Conservation (phyloP, 495 filamentous ascomycete genomes). For the Penicillium ucsense region DNA sequence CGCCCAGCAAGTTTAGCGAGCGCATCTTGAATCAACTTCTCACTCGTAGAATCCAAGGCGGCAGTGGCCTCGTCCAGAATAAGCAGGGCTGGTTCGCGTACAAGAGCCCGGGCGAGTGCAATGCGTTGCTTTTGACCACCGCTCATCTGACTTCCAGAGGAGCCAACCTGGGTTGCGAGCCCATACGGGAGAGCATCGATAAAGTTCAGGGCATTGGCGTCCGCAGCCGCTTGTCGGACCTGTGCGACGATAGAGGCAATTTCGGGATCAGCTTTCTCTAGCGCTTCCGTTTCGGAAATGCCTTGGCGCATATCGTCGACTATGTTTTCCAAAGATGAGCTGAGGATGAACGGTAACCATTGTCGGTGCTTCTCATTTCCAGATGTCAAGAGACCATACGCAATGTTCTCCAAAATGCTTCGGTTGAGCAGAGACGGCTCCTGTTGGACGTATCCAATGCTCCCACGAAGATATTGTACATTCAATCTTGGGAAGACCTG, state of each 20-base stretch:
- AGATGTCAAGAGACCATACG: constrained; percentile 51
- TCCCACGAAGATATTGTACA: constrained; percentile 44
- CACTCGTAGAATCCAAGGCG: constrained; percentile 41
- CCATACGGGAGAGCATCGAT: constrained; percentile 40
- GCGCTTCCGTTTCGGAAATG: constrained; percentile 11
- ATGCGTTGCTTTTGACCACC: constrained; percentile 54
- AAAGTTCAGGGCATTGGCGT: constrained; percentile 31
- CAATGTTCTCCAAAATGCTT: constrained; percentile 60
- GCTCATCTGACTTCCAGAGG: constrained; percentile 45
- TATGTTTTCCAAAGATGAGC: constrained; percentile 20
- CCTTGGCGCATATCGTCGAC: constrained; percentile 19
- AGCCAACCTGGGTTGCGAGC: constrained; percentile 40
- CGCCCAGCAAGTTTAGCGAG: constrained; percentile 29
- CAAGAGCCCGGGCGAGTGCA: constrained; percentile 57
- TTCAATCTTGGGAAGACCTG: constrained; percentile 44
- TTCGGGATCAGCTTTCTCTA: constrained; percentile 8
- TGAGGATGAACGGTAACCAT: constrained; percentile 21
- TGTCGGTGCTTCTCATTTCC: constrained; percentile 23
- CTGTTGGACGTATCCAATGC: constrained; percentile 56
- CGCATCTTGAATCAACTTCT: constrained; percentile 38
- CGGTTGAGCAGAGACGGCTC: constrained; percentile 53
- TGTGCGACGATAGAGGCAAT: constrained; percentile 27
- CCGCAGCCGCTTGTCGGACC: constrained; percentile 27
- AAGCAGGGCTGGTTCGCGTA: constrained; percentile 63
- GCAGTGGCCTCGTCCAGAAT: constrained; percentile 74